Conservation (phyloP, 257 asterid species). For the Fraxinus americana region DNA sequence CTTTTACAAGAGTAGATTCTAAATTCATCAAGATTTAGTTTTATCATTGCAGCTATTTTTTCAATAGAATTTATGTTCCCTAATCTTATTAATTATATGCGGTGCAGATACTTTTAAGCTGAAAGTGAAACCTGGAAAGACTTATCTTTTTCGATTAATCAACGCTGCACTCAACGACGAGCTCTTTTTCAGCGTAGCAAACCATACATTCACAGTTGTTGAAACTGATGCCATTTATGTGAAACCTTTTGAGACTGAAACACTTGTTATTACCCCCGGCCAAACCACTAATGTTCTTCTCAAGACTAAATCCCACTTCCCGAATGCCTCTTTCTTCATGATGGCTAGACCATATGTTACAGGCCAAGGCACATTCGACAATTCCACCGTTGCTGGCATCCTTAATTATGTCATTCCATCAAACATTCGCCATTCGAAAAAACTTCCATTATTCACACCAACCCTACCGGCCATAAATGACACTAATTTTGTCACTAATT, state of each 20-base stretch:
- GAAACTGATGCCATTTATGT: slow-evolving; percentile 57
- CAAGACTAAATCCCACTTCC: slow-evolving; percentile 38
- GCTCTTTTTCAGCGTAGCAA: slow-evolving; percentile 59
- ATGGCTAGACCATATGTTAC: slow-evolving; percentile 56
- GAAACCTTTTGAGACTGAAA: slow-evolving; percentile 48
- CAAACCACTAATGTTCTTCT: slow-evolving; percentile 62
- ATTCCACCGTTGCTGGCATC: slow-evolving; percentile 58
- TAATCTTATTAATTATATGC: background rate
- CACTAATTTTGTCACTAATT: slow-evolving; percentile 47
- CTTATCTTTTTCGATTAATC: slow-evolving; percentile 62
- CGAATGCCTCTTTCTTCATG: slow-evolving; percentile 53
- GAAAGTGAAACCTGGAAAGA: slow-evolving; percentile 58
- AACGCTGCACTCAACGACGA: slow-evolving; percentile 68
- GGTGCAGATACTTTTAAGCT: slow-evolving; percentile 51
- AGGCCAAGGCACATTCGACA: slow-evolving; percentile 58
- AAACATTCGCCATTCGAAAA: slow-evolving; percentile 16
- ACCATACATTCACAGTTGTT: slow-evolving; percentile 49
- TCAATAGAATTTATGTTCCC: too few relatives aligned
- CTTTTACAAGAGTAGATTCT: background rate
- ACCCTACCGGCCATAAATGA: slow-evolving; percentile 50
- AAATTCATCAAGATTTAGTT: background rate
- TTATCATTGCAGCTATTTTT: too few relatives aligned
- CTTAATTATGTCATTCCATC: slow-evolving; percentile 42
- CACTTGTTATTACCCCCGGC: slow-evolving; percentile 55
- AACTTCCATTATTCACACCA: slow-evolving; percentile 42